Evolutionary conservation across 106 monocot species (phyloP), one percentile per base, ranked within the genome.

Genomic region (Ottelia alismoides): DNA sequence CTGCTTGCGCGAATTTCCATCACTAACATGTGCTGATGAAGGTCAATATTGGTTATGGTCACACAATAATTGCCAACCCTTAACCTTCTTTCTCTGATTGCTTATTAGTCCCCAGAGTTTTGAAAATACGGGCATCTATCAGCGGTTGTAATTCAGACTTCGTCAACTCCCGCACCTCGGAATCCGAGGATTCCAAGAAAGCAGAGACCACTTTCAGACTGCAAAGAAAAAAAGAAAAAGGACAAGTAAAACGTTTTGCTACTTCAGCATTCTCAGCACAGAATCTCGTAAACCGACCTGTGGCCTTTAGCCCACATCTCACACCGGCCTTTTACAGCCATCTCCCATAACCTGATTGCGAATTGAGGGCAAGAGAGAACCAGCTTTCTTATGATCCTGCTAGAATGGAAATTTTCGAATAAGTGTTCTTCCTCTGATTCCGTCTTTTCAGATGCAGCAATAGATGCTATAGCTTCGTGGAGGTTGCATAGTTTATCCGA

Each of bases 271-370:
- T n/a, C n/a, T n/a, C n/a, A n/a, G n/a, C n/a, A n/a, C n/a, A n/a
- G n/a, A n/a, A n/a, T n/a, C n/a, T n/a, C n/a, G n/a, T n/a, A n/a
- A n/a, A n/a, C n/a, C 1, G 52, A 91, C 84, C 90, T 81, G 81
- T 81, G 90, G 12, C 84, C 90, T 35, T 81, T 66, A 19, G 90
- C 90, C 85, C 90, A 91, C 11, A 67, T 55, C 22, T 81, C 70
- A 31, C 71, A 66, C 54, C 70, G 84, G 22, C 90, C 84, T 60
- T 81, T 50, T 25, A 91, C 48, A 58, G 78, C 77, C 12, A 20
- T 62, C 54, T 69, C 78, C 85, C 90, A 91, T n/a, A 91, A 49
- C 7, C 67, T 67, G 32, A 57, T 43, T 16, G 85, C 81, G 60
- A 91, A 85, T n/a, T 45, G 17, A 20, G 76, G 75, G 57, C 63